A percentile compares a stretch with the other conserved stretches of the same genome.
These are phyloP conservation scores for Mrakia blollopis DNA, from an alignment of 768 basidiomycete genomes.

Conservation along the genomic window DNA sequence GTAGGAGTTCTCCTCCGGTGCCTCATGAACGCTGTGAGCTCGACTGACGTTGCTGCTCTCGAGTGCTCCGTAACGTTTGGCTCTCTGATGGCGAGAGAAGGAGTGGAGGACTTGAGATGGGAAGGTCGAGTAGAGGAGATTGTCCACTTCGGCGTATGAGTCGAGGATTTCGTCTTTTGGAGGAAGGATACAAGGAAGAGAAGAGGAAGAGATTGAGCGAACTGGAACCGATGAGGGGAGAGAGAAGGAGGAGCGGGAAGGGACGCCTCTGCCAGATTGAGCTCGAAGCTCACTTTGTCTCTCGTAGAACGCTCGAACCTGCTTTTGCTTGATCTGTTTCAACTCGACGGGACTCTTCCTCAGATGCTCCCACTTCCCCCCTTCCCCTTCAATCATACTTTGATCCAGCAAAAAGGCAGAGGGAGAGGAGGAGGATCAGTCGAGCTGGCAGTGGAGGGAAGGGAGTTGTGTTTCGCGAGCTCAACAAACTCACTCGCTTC, in stretches of 20 bases:
- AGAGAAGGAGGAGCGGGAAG: background rate
- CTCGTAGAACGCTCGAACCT: background rate
- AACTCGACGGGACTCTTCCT: background rate
- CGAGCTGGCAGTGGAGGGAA: background rate
- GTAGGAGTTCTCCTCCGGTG: background rate
- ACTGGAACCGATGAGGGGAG: too few species aligned
- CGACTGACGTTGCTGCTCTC: background rate
- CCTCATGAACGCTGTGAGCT: background rate
- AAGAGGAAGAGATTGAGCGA: background rate
- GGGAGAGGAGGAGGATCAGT: background rate
- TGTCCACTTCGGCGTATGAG: constrained; percentile 19
- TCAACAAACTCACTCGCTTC: background rate
- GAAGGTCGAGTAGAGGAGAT: constrained; percentile 9
- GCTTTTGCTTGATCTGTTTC: constrained; percentile 4
- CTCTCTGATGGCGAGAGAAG: background rate
- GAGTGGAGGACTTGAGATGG: constrained; percentile 17
- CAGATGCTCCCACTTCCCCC: background rate
- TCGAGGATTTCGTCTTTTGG: constrained; percentile 21
- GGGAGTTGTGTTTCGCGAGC: background rate
- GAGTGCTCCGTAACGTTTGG: background rate
- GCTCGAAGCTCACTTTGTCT: constrained; percentile 8
- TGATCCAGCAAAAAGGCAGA: background rate
- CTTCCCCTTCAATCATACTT: background rate
- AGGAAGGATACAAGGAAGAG: background rate
- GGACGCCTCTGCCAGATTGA: background rate